Evolutionary conservation across 148 eudicot genomes (phyloP), one percentile per base, ranked within the genome.

Genomic region (Rhododendron williamsianum): DNA sequence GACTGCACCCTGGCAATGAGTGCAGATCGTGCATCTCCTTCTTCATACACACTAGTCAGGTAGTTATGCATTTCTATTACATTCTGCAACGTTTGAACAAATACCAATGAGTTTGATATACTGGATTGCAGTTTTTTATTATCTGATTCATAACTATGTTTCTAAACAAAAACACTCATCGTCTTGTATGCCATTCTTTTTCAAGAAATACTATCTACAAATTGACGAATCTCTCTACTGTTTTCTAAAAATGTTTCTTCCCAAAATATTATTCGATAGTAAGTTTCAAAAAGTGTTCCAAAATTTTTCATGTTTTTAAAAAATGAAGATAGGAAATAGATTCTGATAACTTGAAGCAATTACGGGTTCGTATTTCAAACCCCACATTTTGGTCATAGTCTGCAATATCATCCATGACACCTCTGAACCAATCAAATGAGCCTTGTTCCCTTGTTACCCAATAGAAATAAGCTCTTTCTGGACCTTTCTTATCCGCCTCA

Each of bases 1-100:
- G 94, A 91, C 89, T 97, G 99, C 25, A 97, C 98, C 99, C 92
- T 94, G 33, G 92, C 92, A 72, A 95, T 95, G 19, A 97, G 94
- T 41, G 99, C 99, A 82, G 99, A 97, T 83, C 99, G 90, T 60
- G 98, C 99, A 93, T 97, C 98, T 33, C 99, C 99, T 91, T 95
- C 98, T 90, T 95, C 98, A 49, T 95, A 97, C 83, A 97, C 95
- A 87, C 99, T 94, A 30, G 99, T 95, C 88, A 97, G 88, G 90
- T 95, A 94, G 85, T 92, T 97, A 78, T 97, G 98, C 99, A 95
- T 94, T 91, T 97, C 99, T 87, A 97, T 93, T 15, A 97, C 85
- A 72, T 97, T 63, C 99, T 97, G 95, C 88, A 51, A 79, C 19
- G 27, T 33, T 69, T 2, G 76, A 78, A 72, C 52, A 76, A 13